Evolutionary conservation across 495 filamentous ascomycete species (phyloP).

Genomic region (Aspergillus coremiiformis): DNA sequence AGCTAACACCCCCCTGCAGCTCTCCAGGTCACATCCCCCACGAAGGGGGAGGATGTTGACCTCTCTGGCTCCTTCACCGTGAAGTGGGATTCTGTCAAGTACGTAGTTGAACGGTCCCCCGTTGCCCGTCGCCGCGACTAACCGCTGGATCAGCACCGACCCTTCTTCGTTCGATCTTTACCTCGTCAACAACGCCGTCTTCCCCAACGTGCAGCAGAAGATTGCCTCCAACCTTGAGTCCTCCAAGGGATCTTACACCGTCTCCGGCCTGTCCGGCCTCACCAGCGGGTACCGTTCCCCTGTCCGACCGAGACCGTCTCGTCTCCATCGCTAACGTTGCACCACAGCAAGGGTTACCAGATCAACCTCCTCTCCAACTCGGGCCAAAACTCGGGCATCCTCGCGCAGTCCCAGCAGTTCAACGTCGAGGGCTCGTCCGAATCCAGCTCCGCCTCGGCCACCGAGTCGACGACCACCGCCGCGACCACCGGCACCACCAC

Average conservation of each 20-base stretch:
- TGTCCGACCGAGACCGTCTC: no score
- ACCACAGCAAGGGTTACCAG: slow-evolving; percentile 29
- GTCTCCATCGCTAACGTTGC: neutral
- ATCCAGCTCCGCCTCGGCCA: slow-evolving; percentile 13
- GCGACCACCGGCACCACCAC: slow-evolving; percentile 14
- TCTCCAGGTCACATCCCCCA: slow-evolving; percentile 27
- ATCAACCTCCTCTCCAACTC: slow-evolving; percentile 31
- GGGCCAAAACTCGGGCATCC: slow-evolving; percentile 30
- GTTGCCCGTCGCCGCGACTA: no score
- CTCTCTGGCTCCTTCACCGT: slow-evolving; percentile 24
- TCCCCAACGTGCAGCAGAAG: slow-evolving; percentile 38
- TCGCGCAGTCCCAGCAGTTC: slow-evolving; percentile 37
- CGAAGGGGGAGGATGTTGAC: slow-evolving; percentile 23
- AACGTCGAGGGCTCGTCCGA: slow-evolving; percentile 21
- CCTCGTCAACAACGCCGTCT: slow-evolving; percentile 34
- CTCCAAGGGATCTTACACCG: slow-evolving; percentile 30
- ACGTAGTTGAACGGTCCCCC: no score
- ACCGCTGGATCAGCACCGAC: slow-evolving; percentile 24
- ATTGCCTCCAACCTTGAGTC: slow-evolving; percentile 32
- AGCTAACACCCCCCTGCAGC: no score
- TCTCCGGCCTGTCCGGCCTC: slow-evolving; percentile 17
- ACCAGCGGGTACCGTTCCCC: slow-evolving; percentile 22
- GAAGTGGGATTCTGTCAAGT: slow-evolving; percentile 34
- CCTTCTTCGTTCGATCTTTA: slow-evolving; percentile 28
- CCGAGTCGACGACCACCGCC: slow-evolving; percentile 4